Base-by-base conservation (phyloP, 2,329 filamentous ascomycete genomes). In the Colletotrichum sp. region DNA sequence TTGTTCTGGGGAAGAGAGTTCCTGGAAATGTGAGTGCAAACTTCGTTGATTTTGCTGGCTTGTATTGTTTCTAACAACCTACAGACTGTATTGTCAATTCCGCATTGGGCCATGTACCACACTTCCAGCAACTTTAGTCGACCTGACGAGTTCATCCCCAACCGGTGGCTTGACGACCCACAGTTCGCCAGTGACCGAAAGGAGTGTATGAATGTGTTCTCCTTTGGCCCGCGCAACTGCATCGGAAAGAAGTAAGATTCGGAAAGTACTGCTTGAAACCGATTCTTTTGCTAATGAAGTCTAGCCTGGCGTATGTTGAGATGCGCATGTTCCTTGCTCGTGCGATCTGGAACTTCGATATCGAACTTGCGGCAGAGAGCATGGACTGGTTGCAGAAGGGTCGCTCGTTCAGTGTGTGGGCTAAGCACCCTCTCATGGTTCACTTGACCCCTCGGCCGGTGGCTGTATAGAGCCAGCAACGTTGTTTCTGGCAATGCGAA, bases 161-260 rank as follows among this genome's bases (percentile, higher is more conserved):
- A 66, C 34, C 13, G 63, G 21, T 66, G 63, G 63, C 63, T 66
- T 13, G 63, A 52, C 0, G 63, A 66, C 26, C 34, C 63, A n/a
- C n/a, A 39, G 6, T 66, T 66, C 30, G 63, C 63, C 8, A n/a
- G 21, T 26, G 63, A 91, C 76, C 84, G 82, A 32, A 81, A 82
- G 52, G 85, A 86, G 1, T 85, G 83, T 5, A 82, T 88, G 72
- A 86, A 89, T 79, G 86, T 88, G 2, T 90, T 90, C 76, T 85
- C 85, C 8, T 62, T 87, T 5, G 88, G 89, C 0, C 85, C 89
- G 8, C 81, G 89, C 3, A 88, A 89, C 59, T 90, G 89, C 72
- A 83, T 90, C 28, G 89, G 89, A 2, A 83, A 83, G 74, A 89
- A 89, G 87, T 88, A 81, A 80, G 87, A 82, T 1, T 5, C 16